Conservation (phyloP, 495 filamentous ascomycete species). For the Podospora comata region DNA sequence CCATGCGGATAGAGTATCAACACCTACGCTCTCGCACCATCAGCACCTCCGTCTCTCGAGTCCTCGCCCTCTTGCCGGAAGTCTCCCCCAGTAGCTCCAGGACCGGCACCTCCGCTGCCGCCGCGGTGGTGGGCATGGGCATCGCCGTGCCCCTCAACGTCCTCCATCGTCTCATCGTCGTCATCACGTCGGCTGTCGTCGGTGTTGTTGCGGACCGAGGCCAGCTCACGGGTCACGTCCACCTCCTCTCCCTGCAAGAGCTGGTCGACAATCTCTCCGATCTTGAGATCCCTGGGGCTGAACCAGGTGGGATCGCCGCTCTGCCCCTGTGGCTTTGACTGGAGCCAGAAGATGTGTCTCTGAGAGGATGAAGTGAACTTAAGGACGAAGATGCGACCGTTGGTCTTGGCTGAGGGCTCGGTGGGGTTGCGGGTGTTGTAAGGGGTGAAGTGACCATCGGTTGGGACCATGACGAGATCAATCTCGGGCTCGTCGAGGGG, state of each 20-base stretch:
- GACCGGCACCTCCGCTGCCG: conserved; percentile 73
- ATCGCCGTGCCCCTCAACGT: conserved; percentile 66
- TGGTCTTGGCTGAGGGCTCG: conserved; percentile 60
- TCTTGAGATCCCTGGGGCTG: conserved; percentile 72
- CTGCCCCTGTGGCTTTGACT: conserved; percentile 77
- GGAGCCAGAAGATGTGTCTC: conserved; percentile 93
- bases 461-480: conserved; percentile 87
- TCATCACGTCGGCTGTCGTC: conserved; percentile 60
- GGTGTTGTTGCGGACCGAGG: conserved; percentile 55
- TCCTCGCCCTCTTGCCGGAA: conserved; percentile 84
- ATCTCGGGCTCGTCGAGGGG: conserved; percentile 66
- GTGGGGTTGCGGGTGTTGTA: conserved; percentile 57
- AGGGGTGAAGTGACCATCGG: conserved; percentile 78
- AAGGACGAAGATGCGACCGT: conserved; percentile 87
- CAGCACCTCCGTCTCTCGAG: conserved; percentile 85
- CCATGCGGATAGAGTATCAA: conserved; percentile 41
- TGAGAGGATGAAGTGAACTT: conserved; percentile 93
- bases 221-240: conserved; percentile 73
- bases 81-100: conserved; percentile 84
- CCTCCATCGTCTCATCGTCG: conserved; percentile 81
- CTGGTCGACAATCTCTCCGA: conserved; percentile 79
- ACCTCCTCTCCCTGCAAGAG: conserved; percentile 88
- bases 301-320: conserved; percentile 71
- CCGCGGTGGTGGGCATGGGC: conserved; percentile 54
- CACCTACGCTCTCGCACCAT: conserved; percentile 99